Evolutionary conservation across 2,329 filamentous ascomycete species (phyloP).

Genomic region (Sporothrix schenckii): DNA sequence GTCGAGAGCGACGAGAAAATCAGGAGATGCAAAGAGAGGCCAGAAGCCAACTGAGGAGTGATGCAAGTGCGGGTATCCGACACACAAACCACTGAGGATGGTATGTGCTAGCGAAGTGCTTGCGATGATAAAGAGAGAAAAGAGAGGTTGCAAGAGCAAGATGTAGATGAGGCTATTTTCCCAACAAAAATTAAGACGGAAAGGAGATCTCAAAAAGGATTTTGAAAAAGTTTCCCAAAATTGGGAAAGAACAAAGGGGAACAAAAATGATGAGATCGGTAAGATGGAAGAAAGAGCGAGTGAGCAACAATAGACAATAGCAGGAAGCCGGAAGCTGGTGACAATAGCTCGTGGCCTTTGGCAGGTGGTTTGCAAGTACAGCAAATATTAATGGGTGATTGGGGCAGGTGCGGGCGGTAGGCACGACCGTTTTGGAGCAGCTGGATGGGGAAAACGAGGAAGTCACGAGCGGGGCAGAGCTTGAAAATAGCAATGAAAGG

Average conservation of each 20-base stretch:
- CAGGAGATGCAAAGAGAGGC: neutral
- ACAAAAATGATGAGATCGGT: neutral
- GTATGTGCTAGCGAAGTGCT: conserved; percentile 18
- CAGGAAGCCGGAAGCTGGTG: conserved; percentile 20
- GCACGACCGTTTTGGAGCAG: conserved; percentile 11
- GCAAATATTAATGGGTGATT: neutral
- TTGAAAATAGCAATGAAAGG: neutral
- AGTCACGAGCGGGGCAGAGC: conserved; percentile 24
- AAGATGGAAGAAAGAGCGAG: conserved; percentile 12
- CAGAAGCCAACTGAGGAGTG: conserved; percentile 17
- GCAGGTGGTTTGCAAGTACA: neutral
- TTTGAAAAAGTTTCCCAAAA: neutral
- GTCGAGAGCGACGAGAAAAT: neutral
- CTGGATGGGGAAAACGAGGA: conserved; percentile 7
- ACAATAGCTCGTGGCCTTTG: conserved; percentile 29
- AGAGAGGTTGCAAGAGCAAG: conserved; percentile 6
- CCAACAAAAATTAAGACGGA: neutral
- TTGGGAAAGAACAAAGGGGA: conserved; percentile 4
- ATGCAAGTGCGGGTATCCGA: conserved; percentile 25
- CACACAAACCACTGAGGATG: conserved; percentile 23
- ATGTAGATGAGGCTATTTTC: conserved; percentile 11
- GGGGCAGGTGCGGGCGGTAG: neutral
- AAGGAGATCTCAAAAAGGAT: neutral
- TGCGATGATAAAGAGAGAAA: neutral
- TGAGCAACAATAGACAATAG: conserved; percentile 25